phyloP scores from a whole-genome alignment of 305 asterid species.

The Salvia sclarea region DNA sequence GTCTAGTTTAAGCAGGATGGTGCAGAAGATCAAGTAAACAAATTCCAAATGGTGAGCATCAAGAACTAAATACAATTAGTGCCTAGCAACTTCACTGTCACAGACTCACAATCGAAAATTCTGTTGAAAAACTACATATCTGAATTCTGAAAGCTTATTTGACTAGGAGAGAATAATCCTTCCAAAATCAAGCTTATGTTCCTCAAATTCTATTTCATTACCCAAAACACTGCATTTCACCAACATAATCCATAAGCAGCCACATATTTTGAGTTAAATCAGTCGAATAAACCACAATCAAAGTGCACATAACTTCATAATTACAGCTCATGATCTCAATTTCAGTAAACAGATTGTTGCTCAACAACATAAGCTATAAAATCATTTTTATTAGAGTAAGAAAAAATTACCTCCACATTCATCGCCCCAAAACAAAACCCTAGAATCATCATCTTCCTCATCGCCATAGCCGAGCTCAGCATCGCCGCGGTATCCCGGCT shows the following conservation, averaged over 20 bases:
- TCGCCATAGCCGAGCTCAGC: constrained; percentile 85
- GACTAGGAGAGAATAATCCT: background rate
- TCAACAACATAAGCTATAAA: background rate
- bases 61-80: constrained; percentile 3
- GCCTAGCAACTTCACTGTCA: constrained; percentile 13
- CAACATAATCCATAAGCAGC: background rate
- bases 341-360: constrained; percentile 11
- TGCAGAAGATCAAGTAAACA: constrained; percentile 1
- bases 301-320: background rate
- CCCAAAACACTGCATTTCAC: background rate
- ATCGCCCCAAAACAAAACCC: constrained; percentile 78
- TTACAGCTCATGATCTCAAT: background rate
- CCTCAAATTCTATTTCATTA: background rate
- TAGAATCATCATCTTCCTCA: constrained; percentile 86
- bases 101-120: background rate
- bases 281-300: background rate
- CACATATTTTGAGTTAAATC: background rate
- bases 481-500: constrained; percentile 90
- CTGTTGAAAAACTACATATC: background rate
- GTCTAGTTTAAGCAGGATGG: background rate
- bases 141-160: background rate
- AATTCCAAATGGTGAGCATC: background rate
- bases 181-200: background rate
- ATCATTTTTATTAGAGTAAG: background rate
- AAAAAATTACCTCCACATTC: constrained; percentile 64